Base-by-base conservation (phyloP, 208 protist genomes). In the Leishmania lainsoni region DNA sequence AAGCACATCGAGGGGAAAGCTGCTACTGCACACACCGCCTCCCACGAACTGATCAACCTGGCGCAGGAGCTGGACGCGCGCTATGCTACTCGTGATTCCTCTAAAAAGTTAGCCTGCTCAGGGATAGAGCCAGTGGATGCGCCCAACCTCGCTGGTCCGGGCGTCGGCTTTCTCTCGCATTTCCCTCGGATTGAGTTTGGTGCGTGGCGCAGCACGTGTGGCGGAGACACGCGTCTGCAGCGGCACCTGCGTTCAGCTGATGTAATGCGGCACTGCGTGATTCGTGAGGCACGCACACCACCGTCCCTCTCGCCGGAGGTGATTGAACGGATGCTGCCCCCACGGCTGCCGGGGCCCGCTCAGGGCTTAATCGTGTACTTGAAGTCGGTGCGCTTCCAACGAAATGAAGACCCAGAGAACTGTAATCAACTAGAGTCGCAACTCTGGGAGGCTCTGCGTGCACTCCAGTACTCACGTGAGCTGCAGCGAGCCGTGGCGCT, bases 251-350 rank as follows among this genome's bases (percentile, higher is more conserved):
- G 56, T 5, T 56, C 74, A 4, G 73, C 49, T 20, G 83, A 89
- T 29, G 70, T 84, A 14, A 56, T 81, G 48, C 69, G 66, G 45
- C 87, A 90, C 84, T 86, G 87, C 68, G 79, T 90, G 22, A 52
- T 90, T n/a, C 87, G 87, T 22, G 87, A 86, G 42, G 84, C 78
- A 17, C 78, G 52, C n/a, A 90, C 87, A 5, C 87, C 87, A 22
- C 78, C 80, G 16, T 74, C 56, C 14, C 69, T 75, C 63, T 84
- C 80, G 32, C 73, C 84, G 48, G 81, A 86, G 74, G 80, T 80
- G 49, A n/a, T 90, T 17, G 52, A 74, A n/a, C 83, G 84, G 5
- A 26, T 42, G 10, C 39, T 85, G 35, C 73, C 85, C 56, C 56
- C 29, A 49, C 79, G 42, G 6, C 54, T 76, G 8, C 70, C 59